Evolutionary conservation across 2,329 filamentous ascomycete species (phyloP).

Genomic region (Acephala macrosclerotiorum): DNA sequence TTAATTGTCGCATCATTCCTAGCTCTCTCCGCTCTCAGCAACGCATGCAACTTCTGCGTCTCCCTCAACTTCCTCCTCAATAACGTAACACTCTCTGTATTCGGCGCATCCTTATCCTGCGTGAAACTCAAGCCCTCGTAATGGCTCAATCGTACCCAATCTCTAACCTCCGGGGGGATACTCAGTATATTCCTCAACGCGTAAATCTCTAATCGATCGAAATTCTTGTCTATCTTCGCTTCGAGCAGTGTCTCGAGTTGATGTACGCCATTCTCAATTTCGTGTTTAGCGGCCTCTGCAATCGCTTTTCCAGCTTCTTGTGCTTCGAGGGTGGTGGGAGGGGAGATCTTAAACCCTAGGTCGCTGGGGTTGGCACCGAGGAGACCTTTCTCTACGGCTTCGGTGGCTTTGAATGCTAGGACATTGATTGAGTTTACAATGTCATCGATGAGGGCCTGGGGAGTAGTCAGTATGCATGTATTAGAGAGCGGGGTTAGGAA

Average conservation of each 20-base stretch:
- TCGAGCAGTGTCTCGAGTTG: slow-evolving; percentile 84
- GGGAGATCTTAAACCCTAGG: slow-evolving; percentile 77
- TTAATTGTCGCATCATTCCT: slow-evolving; percentile 76
- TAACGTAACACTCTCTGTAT: slow-evolving; percentile 72
- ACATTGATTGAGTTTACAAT: slow-evolving; percentile 98
- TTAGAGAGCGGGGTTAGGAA: slow-evolving; percentile 8
- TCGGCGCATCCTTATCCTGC: slow-evolving; percentile 54
- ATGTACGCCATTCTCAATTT: slow-evolving; percentile 89
- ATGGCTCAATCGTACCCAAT: slow-evolving; percentile 83
- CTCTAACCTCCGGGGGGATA: slow-evolving; percentile 73
- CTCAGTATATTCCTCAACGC: slow-evolving; percentile 85
- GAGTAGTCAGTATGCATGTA: slow-evolving; percentile 20
- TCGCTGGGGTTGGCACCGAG: slow-evolving; percentile 74
- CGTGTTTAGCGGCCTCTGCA: slow-evolving; percentile 62
- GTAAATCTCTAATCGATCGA: slow-evolving; percentile 89
- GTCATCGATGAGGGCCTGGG: slow-evolving; percentile 90
- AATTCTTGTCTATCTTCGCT: slow-evolving; percentile 82
- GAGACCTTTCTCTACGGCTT: slow-evolving; percentile 85
- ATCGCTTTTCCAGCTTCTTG: slow-evolving; percentile 49
- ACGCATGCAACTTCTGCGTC: slow-evolving; percentile 76
- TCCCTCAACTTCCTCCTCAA: slow-evolving; percentile 79
- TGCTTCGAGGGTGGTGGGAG: slow-evolving; percentile 50
- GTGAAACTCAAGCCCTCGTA: slow-evolving; percentile 64
- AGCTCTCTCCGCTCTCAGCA: slow-evolving; percentile 72
- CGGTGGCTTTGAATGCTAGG: slow-evolving; percentile 87